Conservation (phyloP, 768 basidiomycete genomes). For the Naganishia antarctica region DNA sequence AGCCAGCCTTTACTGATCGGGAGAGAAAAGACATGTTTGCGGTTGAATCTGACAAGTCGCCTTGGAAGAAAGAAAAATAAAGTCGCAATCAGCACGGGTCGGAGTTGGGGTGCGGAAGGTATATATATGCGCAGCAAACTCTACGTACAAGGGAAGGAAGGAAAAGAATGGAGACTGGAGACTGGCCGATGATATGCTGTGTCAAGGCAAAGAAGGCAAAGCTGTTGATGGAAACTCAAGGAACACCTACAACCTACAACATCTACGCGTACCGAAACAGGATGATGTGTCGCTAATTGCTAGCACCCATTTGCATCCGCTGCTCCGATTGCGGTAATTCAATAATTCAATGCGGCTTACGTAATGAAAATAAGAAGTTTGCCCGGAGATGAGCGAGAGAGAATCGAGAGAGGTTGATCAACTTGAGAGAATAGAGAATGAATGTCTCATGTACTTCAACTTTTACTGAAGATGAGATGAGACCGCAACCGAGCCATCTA, state of each 20-base stretch:
- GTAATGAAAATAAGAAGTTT: neutral
- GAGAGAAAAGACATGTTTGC: conserved; percentile 20
- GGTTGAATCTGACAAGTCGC: neutral
- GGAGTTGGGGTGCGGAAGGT: neutral
- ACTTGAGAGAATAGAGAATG: too few species aligned
- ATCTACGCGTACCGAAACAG: neutral
- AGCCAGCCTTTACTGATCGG: conserved; percentile 9
- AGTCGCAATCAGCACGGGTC: too few species aligned
- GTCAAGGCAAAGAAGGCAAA: neutral
- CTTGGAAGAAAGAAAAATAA: too few species aligned
- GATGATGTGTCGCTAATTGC: conserved; percentile 2
- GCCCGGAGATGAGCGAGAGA: conserved; percentile 12
- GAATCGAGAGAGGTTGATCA: too few species aligned
- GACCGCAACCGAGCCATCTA: too few species aligned
- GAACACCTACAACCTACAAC: neutral
- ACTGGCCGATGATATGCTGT: neutral
- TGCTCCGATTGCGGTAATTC: neutral
- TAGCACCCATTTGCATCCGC: too few species aligned
- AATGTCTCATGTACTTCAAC: too few species aligned
- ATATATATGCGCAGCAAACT: neutral
- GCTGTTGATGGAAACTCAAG: neutral
- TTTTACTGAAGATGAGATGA: too few species aligned
- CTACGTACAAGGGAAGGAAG: neutral
- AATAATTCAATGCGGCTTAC: neutral
- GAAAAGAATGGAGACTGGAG: neutral